Evolutionary conservation across 148 eudicot species (phyloP), one percentile per base, ranked within the genome.

Genomic region (Talinum fruticosum): DNA sequence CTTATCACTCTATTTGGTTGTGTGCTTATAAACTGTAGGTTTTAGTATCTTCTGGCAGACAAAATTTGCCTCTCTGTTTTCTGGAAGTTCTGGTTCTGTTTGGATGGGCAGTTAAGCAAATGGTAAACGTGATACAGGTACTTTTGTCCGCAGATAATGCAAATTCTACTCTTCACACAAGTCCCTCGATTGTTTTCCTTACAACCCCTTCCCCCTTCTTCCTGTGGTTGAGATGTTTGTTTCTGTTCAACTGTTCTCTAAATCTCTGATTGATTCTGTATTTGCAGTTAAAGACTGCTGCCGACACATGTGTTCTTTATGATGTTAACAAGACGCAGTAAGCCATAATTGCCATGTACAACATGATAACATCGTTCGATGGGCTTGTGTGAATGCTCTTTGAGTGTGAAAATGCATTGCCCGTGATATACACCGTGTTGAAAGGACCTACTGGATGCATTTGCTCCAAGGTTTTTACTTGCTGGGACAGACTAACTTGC

Each of bases 111-210:
- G 88, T 88, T 79, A 93, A 93, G 88, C 99, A 93, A 84, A 78
- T 80, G 65, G 84, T 96, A 54, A 96, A 96, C 84, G 78, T 90
- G 54, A 96, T 96, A 83, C 99, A 93, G 97, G 98, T 92, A 88
- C 23, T 41, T 36, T 66, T 74, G 23, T 67, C 47, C 47, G 1
- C 14, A 41, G 47, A 41, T 10, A 41, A 1, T 41, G 47, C 23
- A 16, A 14, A 32, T 10, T 24, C 5, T 37, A 28, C 33, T 49
- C 28, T 76, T 29, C 47, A 37, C 12, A 10, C 8, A 0, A 10
- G 1, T 6, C 1, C 12, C 1, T 41, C 8, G 8, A 1, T n/a
- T n/a, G n/a, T n/a, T n/a, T n/a, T n/a, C n/a, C n/a, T n/a, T n/a
- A n/a, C n/a, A n/a, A n/a, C n/a, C n/a, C n/a, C n/a, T n/a, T n/a